phyloP scores from a whole-genome alignment of 441 rosid species.

The Adansonia grandidieri region DNA sequence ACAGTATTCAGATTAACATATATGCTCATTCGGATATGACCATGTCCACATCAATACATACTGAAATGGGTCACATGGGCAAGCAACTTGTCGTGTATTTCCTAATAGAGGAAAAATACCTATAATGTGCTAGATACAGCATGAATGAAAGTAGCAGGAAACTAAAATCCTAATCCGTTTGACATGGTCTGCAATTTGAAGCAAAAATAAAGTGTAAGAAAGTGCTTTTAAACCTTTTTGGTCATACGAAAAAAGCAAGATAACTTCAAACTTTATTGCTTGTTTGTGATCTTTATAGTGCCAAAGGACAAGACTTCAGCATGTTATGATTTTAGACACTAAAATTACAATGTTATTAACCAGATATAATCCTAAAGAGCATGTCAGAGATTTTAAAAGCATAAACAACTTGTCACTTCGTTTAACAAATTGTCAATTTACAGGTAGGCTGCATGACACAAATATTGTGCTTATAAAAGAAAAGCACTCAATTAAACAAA shows the following conservation, averaged over 20 bases:
- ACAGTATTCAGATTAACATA: no score
- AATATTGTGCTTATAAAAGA: background rate
- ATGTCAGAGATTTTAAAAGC: background rate
- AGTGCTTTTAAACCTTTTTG: constrained; percentile 10
- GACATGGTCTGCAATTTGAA: constrained; percentile 9
- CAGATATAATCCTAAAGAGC: background rate
- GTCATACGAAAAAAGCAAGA: background rate
- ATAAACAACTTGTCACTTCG: background rate
- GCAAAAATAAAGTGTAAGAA: constrained; percentile 15
- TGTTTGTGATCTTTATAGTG: background rate
- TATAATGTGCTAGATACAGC: no score
- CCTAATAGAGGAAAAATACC: no score
- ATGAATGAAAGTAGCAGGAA: background rate
- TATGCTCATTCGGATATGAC: no score
- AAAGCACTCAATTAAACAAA: background rate
- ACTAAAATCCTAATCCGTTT: background rate
- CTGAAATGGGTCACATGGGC: background rate
- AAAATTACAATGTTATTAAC: background rate
- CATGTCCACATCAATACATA: background rate
- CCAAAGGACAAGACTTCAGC: background rate
- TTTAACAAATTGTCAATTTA: background rate
- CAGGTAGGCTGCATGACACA: constrained; percentile 13
- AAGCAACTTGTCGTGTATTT: no score
- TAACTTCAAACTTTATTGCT: constrained; percentile 4
- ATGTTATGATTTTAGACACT: background rate